These are phyloP conservation scores for Pyrenula aspistea DNA, from an alignment of 495 filamentous ascomycete genomes.

Conservation along the genomic window DNA sequence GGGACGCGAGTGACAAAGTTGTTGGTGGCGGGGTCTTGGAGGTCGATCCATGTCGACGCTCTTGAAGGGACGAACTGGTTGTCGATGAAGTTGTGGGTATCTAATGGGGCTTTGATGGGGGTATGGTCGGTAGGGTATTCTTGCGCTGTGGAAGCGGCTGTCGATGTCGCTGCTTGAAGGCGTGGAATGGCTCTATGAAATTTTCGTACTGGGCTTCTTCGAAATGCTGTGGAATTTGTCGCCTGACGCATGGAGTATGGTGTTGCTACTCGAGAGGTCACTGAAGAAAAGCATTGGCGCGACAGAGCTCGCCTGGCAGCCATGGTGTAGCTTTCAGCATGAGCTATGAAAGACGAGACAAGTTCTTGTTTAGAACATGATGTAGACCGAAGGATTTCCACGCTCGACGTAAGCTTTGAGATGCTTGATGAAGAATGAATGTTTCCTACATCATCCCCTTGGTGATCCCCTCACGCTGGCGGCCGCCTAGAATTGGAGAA, in stretches of 20 bases:
- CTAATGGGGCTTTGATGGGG: conserved; percentile 55
- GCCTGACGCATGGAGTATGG: not conserved
- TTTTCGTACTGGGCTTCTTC: not conserved
- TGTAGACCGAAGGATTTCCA: too few species aligned
- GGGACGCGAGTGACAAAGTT: conserved; percentile 97
- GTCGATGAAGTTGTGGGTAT: conserved; percentile 86
- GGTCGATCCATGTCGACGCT: conserved; percentile 75
- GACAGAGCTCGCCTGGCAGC: too few species aligned
- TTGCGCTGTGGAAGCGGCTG: conserved; percentile 46
- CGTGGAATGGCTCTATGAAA: conserved; percentile 25
- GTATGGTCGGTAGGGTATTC: conserved; percentile 76
- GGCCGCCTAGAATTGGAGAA: too few species aligned
- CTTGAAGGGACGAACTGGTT: conserved; percentile 75
- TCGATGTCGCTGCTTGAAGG: conserved; percentile 38
- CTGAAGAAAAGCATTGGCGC: too few species aligned
- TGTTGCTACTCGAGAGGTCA: not conserved
- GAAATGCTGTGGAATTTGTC: not conserved
- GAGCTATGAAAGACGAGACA: too few species aligned
- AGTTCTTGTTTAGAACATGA: too few species aligned
- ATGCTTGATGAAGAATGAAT: too few species aligned
- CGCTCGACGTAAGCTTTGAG: too few species aligned
- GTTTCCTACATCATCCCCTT: too few species aligned
- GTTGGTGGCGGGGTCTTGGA: conserved; percentile 93
- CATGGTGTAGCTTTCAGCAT: too few species aligned
- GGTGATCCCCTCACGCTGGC: too few species aligned